A percentile compares a stretch with the other conserved stretches of the same genome.
Conservation (phyloP, 1,139 yeast genomes). For the Torulaspora globosa region DNA sequence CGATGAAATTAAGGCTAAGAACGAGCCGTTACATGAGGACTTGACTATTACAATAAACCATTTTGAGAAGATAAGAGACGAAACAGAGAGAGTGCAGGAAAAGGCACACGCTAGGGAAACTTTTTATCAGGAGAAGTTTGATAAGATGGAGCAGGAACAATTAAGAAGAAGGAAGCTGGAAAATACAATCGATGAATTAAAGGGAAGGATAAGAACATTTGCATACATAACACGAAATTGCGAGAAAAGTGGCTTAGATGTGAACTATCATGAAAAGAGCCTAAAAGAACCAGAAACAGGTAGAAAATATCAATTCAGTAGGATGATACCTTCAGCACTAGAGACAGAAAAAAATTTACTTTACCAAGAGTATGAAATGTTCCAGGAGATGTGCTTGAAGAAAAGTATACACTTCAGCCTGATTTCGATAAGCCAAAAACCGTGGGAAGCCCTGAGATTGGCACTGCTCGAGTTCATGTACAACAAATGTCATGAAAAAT, state of each 20-base stretch:
- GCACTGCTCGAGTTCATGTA: conserved; percentile 19
- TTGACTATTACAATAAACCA: conserved; percentile 11
- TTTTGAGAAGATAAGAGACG: conserved; percentile 10
- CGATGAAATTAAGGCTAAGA: conserved; percentile 11
- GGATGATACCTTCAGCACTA: conserved; percentile 20
- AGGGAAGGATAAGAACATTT: conserved; percentile 37
- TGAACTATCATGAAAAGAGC: conserved; percentile 21
- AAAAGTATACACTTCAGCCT: conserved; percentile 25
- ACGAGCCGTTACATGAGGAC: conserved; percentile 16
- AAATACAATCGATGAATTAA: conserved; percentile 50
- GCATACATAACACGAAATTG: conserved; percentile 22
- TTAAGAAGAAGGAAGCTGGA: conserved; percentile 44
- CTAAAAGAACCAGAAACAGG: conserved; percentile 9
- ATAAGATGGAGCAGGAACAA: conserved; percentile 34
- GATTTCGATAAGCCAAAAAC: conserved; percentile 25
- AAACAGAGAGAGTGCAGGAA: conserved; percentile 17
- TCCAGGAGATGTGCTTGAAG: conserved; percentile 30
- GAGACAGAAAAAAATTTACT: conserved; percentile 21
- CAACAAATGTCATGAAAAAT: conserved; percentile 14
- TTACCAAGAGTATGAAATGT: conserved; percentile 28
- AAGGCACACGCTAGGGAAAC: conserved; percentile 22
- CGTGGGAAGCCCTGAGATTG: conserved; percentile 17
- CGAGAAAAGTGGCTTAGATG: conserved; percentile 3
- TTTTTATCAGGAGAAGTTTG: conserved; percentile 26
- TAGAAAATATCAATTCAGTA: conserved; percentile 13